Percentiles rank a stretch among this genome's conserved stretches.
Evolutionary conservation across 108 stramenopile species (phyloP).

Genomic region (Asterionellopsis glacialis): DNA sequence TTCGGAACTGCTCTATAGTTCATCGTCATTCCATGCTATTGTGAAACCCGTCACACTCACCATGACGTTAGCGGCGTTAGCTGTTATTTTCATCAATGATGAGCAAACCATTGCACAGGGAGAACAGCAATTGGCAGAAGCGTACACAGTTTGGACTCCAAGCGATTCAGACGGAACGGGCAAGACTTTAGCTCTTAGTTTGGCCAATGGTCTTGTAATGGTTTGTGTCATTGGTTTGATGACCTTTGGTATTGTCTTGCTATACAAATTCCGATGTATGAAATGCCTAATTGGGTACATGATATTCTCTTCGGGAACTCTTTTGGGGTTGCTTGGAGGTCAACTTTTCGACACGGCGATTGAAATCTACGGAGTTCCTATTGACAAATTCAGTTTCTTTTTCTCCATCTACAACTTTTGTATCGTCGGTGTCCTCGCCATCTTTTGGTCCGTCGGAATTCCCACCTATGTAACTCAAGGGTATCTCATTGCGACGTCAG

Average conservation of each 20-base stretch:
- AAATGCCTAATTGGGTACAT: constrained; percentile 86
- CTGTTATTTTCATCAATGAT: constrained; percentile 72
- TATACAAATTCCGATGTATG: constrained; percentile 90
- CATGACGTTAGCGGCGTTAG: constrained; percentile 76
- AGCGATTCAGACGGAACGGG: constrained; percentile 39
- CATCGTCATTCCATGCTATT: constrained; percentile 79
- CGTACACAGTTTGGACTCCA: constrained; percentile 65
- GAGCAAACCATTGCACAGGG: constrained; percentile 58
- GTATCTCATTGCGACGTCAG: constrained; percentile 87
- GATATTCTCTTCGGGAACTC: constrained; percentile 76
- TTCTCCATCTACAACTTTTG: constrained; percentile 88
- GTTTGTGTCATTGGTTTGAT: constrained; percentile 79
- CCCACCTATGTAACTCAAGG: constrained; percentile 83
- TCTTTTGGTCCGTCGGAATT: constrained; percentile 90
- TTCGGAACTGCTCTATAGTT: constrained; percentile 74
- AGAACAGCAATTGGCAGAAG: constrained; percentile 49
- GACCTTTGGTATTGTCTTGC: constrained; percentile 89
- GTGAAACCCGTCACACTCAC: constrained; percentile 77
- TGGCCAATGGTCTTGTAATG: constrained; percentile 92
- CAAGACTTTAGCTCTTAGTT: constrained; percentile 55
- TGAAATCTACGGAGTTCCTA: constrained; percentile 78
- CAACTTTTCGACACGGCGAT: constrained; percentile 63
- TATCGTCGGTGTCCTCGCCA: constrained; percentile 85
- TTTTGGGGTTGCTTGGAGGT: constrained; percentile 85
- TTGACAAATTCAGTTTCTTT: constrained; percentile 83